Evolutionary conservation across 306 rosid genomes (phyloP), one percentile per base, ranked within the genome.

Genomic region (Astragalus membranaceus): DNA sequence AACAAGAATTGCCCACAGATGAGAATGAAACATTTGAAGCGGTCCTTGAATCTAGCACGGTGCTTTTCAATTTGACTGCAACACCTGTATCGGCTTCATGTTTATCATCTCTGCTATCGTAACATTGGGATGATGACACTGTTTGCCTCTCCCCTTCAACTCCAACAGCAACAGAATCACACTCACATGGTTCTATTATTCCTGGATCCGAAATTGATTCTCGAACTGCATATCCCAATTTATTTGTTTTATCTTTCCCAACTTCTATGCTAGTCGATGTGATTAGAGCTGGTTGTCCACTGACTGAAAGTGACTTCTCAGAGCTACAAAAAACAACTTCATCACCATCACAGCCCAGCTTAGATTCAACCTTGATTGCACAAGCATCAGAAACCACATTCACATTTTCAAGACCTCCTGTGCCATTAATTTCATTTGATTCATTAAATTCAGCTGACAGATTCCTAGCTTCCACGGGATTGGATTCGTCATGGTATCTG

Each of bases 1-100:
- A 85, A 72, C 82, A 79, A 37, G 89, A 81, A 70, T 79, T 76
- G 15, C 77, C 83, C n/a, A 56, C 70, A 46, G 79, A 79, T 62
- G 75, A 70, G 55, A 53, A 55, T 8, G 86, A 79, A 76, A 70
- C 71, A 84, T 70, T 81, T 42, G 81, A 84, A 42, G 60, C 15
- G 41, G 82, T 41, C 54, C 80, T 76, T n/a, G 88, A 75, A 83
- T 75, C 82, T 12, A 69, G 90, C 26, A 47, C 81, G 4, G 80
- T 72, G 29, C 56, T 46, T 69, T 73, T 81, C 46, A 75, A 60
- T 62, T 67, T 82, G 37, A 70, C 71, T 30, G 29, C 73, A 32
- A 73, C 70, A 62, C 62, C 78, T 17, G 82, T 51, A 83, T 72
- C 83, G 33, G 67, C 79, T 80, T 41, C 74, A 11, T 64, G 66